Evolutionary conservation across 345 rosid species (phyloP), one percentile per base, ranked within the genome.

Genomic region (Dipteronia dyeriana): DNA sequence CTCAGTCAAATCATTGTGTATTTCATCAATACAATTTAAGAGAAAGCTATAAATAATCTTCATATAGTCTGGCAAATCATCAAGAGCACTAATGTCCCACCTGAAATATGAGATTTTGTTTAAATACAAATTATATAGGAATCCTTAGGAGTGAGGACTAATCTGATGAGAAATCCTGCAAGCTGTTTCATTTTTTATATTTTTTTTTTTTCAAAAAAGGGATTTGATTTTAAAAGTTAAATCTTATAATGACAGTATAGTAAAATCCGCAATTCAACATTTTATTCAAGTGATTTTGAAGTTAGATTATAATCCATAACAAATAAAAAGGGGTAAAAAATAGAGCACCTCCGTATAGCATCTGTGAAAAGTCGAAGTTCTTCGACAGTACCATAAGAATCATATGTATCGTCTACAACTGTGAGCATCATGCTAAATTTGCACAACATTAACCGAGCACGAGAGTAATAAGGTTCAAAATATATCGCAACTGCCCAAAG

Each of bases 61-160:
- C 51, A 72, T 72, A 14, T 72, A 31, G 5, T 72, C 29, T 17
- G 75, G 70, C n/a, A 74, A 49, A 26, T 74, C 41, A 74, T 22
- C 26, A 26, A 17, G 9, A 6, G 77, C 59, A 43, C 9, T 45
- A 2, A 16, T 62, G 5, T 74, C 61, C 70, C 77, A 74, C 70
- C 69, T 74, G 31, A 45, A 68, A 26, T 7, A 23, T 25, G 9
- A 34, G 1, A 34, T 34, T 34, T 34, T 29, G 4, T 34, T 26
- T 26, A 26, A 34, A 34, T 34, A 34, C 4, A 4, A 34, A 4
- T 34, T 34, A 62, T 3, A 49, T 2, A 6, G 26, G 26, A 26
- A 26, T 26, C 26, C 26, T 26, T 26, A 26, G 26, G 26, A 26
- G 26, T 26, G 26, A 26, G 26, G 26, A 26, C 26, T 26, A 1